These are phyloP conservation scores for Inonotus hispidus DNA, from an alignment of 1,284 basidiomycete species.

Conservation along the genomic window DNA sequence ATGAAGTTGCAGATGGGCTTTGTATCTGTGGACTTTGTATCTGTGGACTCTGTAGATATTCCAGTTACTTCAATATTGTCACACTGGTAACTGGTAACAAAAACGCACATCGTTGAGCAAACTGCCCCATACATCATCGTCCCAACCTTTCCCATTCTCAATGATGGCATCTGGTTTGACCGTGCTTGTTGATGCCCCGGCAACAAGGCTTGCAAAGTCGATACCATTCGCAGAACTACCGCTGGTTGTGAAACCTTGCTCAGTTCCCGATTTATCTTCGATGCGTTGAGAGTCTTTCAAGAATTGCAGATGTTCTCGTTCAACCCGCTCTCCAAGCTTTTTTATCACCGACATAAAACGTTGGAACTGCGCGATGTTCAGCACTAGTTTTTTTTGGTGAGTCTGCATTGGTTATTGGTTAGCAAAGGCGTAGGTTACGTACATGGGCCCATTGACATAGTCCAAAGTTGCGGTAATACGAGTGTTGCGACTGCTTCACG, in stretches of 20 bases:
- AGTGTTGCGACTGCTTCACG: slow-evolving; percentile 91
- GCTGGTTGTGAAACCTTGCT: slow-evolving; percentile 30
- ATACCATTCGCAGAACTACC: slow-evolving; percentile 29
- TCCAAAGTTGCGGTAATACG: slow-evolving; percentile 91
- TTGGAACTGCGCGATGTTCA: slow-evolving; percentile 89
- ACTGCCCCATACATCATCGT: slow-evolving; percentile 76
- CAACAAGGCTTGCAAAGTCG: slow-evolving; percentile 74
- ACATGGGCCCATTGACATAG: slow-evolving; percentile 96
- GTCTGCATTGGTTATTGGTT: slow-evolving; percentile 2
- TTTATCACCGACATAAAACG: slow-evolving; percentile 82
- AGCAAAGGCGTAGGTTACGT: slow-evolving; percentile 29
- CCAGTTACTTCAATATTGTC: background rate
- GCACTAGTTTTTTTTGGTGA: slow-evolving; percentile 40
- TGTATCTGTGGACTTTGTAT: slow-evolving; percentile 18
- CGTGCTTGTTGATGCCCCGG: slow-evolving; percentile 38
- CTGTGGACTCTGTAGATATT: slow-evolving; percentile 17
- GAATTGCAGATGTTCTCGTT: slow-evolving; percentile 81
- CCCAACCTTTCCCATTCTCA: slow-evolving; percentile 49
- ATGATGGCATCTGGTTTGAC: slow-evolving; percentile 43
- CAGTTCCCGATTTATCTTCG: slow-evolving; percentile 62
- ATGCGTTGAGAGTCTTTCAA: slow-evolving; percentile 78
- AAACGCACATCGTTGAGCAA: slow-evolving; percentile 50
- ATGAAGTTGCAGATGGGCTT: slow-evolving; percentile 21
- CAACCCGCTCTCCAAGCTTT: slow-evolving; percentile 72
- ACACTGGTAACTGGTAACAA: background rate